A percentile compares a stretch with the other conserved stretches of the same genome.
Conservation (phyloP, 192 early-diverging fungal species). For the Spinellus fusiger region DNA sequence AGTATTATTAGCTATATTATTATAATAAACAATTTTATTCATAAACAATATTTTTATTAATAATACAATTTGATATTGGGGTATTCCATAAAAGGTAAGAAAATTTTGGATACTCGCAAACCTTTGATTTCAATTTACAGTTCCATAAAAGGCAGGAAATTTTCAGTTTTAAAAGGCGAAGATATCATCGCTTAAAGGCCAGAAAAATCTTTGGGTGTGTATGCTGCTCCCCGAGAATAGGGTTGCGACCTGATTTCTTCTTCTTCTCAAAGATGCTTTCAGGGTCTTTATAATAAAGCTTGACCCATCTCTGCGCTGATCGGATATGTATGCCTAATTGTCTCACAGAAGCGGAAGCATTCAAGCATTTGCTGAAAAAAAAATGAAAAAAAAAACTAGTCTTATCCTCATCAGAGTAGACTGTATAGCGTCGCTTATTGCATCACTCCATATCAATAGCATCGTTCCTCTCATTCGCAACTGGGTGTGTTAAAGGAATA, state of each 20-base stretch:
- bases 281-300: background rate
- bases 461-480: background rate
- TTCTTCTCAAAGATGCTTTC: slow-evolving; percentile 13
- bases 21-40: too few relatives aligned
- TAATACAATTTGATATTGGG: too few relatives aligned
- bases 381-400: slow-evolving; percentile 1
- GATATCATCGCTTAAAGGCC: too few relatives aligned
- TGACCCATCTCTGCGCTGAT: slow-evolving; percentile 2
- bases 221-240: slow-evolving; percentile 8
- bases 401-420: slow-evolving; percentile 10
- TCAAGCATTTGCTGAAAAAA: slow-evolving; percentile 8
- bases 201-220: too few relatives aligned
- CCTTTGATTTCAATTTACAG: too few relatives aligned
- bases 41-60: too few relatives aligned
- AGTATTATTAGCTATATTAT: too few relatives aligned
- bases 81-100: too few relatives aligned
- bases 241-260: slow-evolving; percentile 4
- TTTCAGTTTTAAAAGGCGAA: too few relatives aligned
- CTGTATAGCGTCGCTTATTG: slow-evolving; percentile 2
- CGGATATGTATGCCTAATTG: slow-evolving; percentile 8
- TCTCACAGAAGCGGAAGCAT: slow-evolving; percentile 7
- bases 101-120: too few relatives aligned
- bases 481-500: background rate
- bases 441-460: slow-evolving; percentile 6
- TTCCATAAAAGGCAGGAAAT: too few relatives aligned